These are phyloP conservation scores for Colletotrichum musicola DNA, from an alignment of 2,329 filamentous ascomycete genomes.

Conservation along the genomic window DNA sequence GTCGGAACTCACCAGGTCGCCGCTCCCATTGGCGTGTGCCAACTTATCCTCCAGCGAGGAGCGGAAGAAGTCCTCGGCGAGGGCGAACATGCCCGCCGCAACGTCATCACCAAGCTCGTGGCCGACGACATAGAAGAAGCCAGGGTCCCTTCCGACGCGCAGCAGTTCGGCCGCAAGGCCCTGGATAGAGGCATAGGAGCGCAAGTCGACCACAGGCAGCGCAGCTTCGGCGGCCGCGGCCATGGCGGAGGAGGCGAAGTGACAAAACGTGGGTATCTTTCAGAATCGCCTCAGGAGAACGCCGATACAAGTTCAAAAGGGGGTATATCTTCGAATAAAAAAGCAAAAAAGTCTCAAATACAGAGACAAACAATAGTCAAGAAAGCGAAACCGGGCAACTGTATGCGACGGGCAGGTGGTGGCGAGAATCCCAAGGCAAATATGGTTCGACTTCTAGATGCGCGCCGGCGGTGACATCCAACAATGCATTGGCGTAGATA, in stretches of 20 bases:
- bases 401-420: background rate
- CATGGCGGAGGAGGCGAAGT: constrained; percentile 10
- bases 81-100: constrained; percentile 29
- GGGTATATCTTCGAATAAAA: background rate
- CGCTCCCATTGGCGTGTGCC: constrained; percentile 32
- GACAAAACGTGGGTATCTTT: background rate
- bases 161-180: constrained; percentile 35
- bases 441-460: no score
- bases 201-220: constrained; percentile 36
- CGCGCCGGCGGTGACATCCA: no score
- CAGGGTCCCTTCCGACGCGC: constrained; percentile 39
- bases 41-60: constrained; percentile 22
- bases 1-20: constrained; percentile 32
- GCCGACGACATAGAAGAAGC: constrained; percentile 40
- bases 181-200: constrained; percentile 17
- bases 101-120: constrained; percentile 35
- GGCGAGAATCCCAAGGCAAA: background rate
- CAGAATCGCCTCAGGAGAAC: background rate
- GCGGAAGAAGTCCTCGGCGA: constrained; percentile 35
- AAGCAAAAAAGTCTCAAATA: background rate
- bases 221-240: constrained; percentile 8
- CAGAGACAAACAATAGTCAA: no score
- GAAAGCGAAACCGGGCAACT: no score
- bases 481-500: no score
- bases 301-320: background rate